Evolutionary conservation across 2,329 filamentous ascomycete species (phyloP), one percentile per base, ranked within the genome.

Genomic region (Venturia asperata): DNA sequence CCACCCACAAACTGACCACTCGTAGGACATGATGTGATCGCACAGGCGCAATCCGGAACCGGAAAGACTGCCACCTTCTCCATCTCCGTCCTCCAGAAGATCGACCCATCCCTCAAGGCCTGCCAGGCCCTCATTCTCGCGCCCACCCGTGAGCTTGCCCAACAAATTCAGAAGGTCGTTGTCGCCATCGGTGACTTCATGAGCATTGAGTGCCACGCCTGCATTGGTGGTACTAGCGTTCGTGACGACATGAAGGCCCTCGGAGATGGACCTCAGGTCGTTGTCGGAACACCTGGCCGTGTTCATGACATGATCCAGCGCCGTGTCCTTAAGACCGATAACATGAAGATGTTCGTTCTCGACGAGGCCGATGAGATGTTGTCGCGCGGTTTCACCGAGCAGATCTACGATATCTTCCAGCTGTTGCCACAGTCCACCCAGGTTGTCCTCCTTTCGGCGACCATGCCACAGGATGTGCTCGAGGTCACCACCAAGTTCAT

Each of bases 351-450:
- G 90, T 96, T 99, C 80, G 92, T 99, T 74, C 91, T 99, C 73
- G 94, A 99, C 77, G 94, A 99, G 85, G 94, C 94, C 74, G 94
- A 99, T 78, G 94, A 99, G 83, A 97, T 99, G 90, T 87, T 99
- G 83, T 95, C 91, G 77, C 93, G 93, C 76, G 94, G 94, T 85
- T 99, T 99, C 87, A 96, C 92, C 74, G 94, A 99, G 85, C 94
- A 99, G 84, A 99, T 99, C 83, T 99, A 99, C 86, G 94, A 99
- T 80, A 96, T 99, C 82, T 99, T 97, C 88, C 93, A 96, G 82
- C 90, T 97, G 68, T 89, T 99, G 65, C 94, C 94, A 66, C 94
- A 96, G 82, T 92, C 91, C 69, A 99, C 93, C 77, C 94, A 99
- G 85, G 94, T 99, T 71, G 93, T 97, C 72, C 90, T 99, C 66